phyloP scores from a whole-genome alignment of 768 basidiomycete genomes.

The Gymnopilus junonius region DNA sequence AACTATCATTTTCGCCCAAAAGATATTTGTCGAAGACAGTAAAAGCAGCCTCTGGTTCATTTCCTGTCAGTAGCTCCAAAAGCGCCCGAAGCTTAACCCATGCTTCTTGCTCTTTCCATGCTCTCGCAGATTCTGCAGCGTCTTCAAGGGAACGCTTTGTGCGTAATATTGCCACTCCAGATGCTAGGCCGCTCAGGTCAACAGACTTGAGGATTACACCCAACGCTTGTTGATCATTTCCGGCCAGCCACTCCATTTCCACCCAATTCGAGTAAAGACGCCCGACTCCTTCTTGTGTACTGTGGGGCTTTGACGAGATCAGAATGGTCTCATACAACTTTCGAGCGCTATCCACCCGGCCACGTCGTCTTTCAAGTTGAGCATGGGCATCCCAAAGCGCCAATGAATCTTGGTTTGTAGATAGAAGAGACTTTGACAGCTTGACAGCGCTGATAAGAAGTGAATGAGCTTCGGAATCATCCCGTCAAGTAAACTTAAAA shows the following conservation, averaged over 20 bases:
- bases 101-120: constrained; percentile 63
- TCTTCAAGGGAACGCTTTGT: constrained; percentile 70
- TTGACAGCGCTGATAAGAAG: constrained; percentile 59
- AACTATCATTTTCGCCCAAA: constrained; percentile 24
- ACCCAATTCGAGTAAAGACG: constrained; percentile 84
- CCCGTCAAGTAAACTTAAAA: background rate
- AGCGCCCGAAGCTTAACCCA: constrained; percentile 72
- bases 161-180: constrained; percentile 59
- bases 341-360: constrained; percentile 67
- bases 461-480: background rate
- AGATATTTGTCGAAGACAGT: constrained; percentile 45
- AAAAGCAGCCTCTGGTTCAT: constrained; percentile 43
- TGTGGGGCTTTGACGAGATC: constrained; percentile 43
- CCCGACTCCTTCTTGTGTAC: constrained; percentile 39
- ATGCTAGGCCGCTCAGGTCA: constrained; percentile 51
- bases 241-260: constrained; percentile 79
- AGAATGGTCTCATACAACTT: constrained; percentile 79
- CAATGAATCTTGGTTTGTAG: constrained; percentile 58
- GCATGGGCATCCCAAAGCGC: constrained; percentile 79
- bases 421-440: constrained; percentile 67
- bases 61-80: constrained; percentile 61
- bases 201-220: constrained; percentile 59
- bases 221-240: constrained; percentile 51
- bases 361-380: constrained; percentile 69
- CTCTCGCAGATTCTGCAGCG: constrained; percentile 30